Base-by-base conservation (phyloP, 2,329 filamentous ascomycete species). In the Elsinoe batatas region DNA sequence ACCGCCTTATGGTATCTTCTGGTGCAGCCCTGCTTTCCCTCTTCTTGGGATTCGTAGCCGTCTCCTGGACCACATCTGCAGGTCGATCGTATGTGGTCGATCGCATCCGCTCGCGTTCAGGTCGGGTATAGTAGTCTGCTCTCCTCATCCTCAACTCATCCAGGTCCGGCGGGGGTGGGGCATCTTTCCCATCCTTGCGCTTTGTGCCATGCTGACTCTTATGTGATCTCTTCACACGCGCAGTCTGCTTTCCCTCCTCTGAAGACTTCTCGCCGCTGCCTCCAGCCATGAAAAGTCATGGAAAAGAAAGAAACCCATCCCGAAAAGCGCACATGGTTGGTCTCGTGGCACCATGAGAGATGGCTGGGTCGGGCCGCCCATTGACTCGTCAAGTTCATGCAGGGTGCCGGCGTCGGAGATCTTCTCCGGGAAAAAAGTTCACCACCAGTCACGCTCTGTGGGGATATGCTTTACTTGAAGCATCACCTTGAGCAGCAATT, bases 1-100 rank as follows among this genome's bases (percentile, higher is more conserved):
- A 64, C 15, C 66, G 60, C 46, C 61, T 62, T 10, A 64, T 63
- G 5, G 61, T 58, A 33, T 64, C 60, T 54, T 67, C 66, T 49
- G 13, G 15, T 3, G 15, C 2, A 7, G 33, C 15, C 44, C 18
- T 51, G n/a, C 33, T 51, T 13, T 51, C 32, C 20, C 18, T 26
- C 33, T 8, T 13, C 30, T 36, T 44, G 1, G 40, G 5, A 7
- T 7, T 44, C 3, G n/a, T 11, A 13, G 8, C 17, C 13, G 40
- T 15, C 5, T 33, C 26, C 2, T 35, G 13, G 2, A 15, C 22
- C 7, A 7, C 11, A 11, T 33, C 30, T 17, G 20, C 18, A 22
- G 20, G 10, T 26, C 17, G 8, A 12, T 11, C 18, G 2, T 44
- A 18, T 12, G 40, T n/a, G 12, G 7, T 26, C 8, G 20, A 13